Percentiles rank a stretch among this genome's conserved stretches.
phyloP scores from a whole-genome alignment of 2,329 filamentous ascomycete species.

The Aspergillus quadrilineatus region DNA sequence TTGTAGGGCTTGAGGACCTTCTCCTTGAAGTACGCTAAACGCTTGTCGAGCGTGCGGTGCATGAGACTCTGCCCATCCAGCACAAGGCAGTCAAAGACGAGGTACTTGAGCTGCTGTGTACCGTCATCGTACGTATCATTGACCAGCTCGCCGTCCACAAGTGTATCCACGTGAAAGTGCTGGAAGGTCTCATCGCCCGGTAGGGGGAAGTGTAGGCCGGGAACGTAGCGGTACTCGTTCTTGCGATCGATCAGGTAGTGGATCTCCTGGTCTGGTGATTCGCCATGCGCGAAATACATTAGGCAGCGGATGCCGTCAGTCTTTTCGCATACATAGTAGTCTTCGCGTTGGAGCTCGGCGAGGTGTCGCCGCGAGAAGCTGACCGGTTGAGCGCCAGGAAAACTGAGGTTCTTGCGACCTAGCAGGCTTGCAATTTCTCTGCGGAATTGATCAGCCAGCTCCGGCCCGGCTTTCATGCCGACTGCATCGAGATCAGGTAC shows the following conservation, averaged over 20 bases:
- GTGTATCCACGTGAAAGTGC: slow-evolving; percentile 73
- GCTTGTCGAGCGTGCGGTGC: slow-evolving; percentile 79
- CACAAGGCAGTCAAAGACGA: slow-evolving; percentile 91
- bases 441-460: slow-evolving; percentile 63
- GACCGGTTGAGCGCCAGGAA: slow-evolving; percentile 91
- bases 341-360: slow-evolving; percentile 73
- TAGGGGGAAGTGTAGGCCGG: slow-evolving; percentile 76
- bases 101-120: slow-evolving; percentile 69
- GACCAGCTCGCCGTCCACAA: slow-evolving; percentile 92
- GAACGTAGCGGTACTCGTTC: slow-evolving; percentile 92
- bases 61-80: slow-evolving; percentile 75
- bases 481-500: slow-evolving; percentile 44
- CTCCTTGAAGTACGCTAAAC: slow-evolving; percentile 80
- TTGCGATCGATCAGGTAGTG: slow-evolving; percentile 96
- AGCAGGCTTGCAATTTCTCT: slow-evolving; percentile 73
- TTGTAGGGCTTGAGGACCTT: slow-evolving; percentile 77
- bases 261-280: slow-evolving; percentile 64
- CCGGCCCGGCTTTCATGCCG: slow-evolving; percentile 64
- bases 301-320: slow-evolving; percentile 94
- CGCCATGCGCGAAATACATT: slow-evolving; percentile 72
- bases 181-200: slow-evolving; percentile 58
- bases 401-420: slow-evolving; percentile 64
- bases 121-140: slow-evolving; percentile 73
- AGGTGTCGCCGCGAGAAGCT: slow-evolving; percentile 83
- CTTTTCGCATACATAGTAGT: slow-evolving; percentile 98